Evolutionary conservation across 2,329 filamentous ascomycete genomes (phyloP).

Genomic region (Thelonectria rubi): DNA sequence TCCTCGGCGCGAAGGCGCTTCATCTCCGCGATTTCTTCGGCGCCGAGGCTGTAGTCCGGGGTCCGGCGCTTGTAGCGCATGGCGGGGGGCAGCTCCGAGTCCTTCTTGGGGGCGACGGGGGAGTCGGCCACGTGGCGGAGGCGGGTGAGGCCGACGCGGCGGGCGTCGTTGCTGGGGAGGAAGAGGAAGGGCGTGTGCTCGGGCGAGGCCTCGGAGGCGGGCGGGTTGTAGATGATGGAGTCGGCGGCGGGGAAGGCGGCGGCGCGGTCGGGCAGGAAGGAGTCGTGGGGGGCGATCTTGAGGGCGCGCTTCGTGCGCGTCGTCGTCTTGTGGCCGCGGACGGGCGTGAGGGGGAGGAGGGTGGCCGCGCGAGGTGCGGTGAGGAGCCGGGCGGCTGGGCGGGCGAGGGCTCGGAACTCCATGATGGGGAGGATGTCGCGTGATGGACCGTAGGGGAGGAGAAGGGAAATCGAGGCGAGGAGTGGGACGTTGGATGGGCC

Average conservation of each 20-base stretch:
- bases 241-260: constrained; percentile 44
- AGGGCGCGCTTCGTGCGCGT: constrained; percentile 65
- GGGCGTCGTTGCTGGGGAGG: constrained; percentile 65
- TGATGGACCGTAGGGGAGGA: neutral
- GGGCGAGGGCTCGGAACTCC: constrained; percentile 48
- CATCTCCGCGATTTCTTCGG: constrained; percentile 68
- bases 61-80: constrained; percentile 48
- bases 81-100: constrained; percentile 47
- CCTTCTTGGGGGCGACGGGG: constrained; percentile 28
- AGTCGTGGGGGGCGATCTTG: constrained; percentile 68
- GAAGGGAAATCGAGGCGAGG: neutral
- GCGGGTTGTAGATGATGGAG: constrained; percentile 66
- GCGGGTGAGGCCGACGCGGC: constrained; percentile 59
- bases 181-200: constrained; percentile 74
- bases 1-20: constrained; percentile 62
- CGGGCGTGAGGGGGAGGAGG: constrained; percentile 40
- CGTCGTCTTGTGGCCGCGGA: constrained; percentile 60
- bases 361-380: constrained; percentile 36
- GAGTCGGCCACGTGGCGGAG: constrained; percentile 50
- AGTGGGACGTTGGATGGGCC: neutral
- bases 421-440: constrained; percentile 39
- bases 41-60: constrained; percentile 61
- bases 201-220: constrained; percentile 63
- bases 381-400: constrained; percentile 49
- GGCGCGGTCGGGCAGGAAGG: constrained; percentile 59